Evolutionary conservation across 768 basidiomycete species (phyloP).

Genomic region (Russula virescens): DNA sequence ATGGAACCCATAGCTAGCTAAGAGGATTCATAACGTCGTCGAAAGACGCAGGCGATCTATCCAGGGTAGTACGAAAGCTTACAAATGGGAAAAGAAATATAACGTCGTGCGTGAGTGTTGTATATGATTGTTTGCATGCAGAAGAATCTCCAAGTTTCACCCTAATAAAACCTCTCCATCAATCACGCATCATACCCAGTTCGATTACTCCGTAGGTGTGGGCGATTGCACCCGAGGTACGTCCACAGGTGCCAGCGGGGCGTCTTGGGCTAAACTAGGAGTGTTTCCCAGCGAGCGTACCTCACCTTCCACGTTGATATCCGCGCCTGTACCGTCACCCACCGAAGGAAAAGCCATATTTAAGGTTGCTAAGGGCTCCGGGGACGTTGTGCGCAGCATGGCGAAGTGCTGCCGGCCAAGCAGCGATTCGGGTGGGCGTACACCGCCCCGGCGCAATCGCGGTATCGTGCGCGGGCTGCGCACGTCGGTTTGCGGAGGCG

Average conservation of each 20-base stretch:
- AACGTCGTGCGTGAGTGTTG: not conserved
- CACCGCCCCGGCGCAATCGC: constrained; percentile 59
- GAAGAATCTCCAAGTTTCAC: not conserved
- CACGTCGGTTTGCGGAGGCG: constrained; percentile 7
- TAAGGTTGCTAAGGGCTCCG: not conserved
- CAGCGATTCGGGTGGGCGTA: constrained; percentile 59
- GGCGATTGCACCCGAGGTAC: not conserved
- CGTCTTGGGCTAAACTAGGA: not conserved
- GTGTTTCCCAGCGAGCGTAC: not conserved
- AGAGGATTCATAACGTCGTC: not conserved
- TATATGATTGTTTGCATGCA: not conserved
- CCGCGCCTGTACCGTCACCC: not conserved
- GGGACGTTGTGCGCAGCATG: constrained; percentile 6
- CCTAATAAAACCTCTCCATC: not conserved
- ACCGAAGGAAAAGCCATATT: not conserved
- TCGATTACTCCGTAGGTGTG: not conserved
- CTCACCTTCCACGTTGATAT: not conserved
- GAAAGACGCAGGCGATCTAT: constrained; percentile 1
- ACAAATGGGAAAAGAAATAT: not conserved
- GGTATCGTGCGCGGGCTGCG: constrained; percentile 33
- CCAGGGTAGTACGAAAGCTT: not conserved
- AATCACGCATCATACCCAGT: not conserved
- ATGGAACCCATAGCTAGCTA: not conserved
- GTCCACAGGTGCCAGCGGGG: not conserved
- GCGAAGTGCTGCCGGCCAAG: constrained; percentile 34